Conservation (phyloP, 2,329 filamentous ascomycete species). For the Sporothrix mexicana region DNA sequence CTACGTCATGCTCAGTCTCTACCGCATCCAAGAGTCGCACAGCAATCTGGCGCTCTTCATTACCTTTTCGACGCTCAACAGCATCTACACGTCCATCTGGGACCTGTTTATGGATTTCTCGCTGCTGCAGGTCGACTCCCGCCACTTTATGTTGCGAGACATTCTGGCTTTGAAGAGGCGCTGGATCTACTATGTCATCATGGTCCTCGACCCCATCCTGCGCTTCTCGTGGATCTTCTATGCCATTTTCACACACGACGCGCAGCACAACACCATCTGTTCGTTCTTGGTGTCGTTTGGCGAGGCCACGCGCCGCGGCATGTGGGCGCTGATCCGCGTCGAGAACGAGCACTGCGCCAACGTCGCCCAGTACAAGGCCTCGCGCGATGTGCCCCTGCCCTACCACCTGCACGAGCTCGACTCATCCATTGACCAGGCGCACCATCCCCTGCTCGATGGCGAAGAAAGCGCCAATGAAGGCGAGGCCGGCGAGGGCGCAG, state of each 20-base stretch:
- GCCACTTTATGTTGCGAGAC: slow-evolving; percentile 72
- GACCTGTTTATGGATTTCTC: slow-evolving; percentile 97
- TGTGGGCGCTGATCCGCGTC: slow-evolving; percentile 92
- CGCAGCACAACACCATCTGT: slow-evolving; percentile 81
- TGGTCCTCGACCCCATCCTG: slow-evolving; percentile 80
- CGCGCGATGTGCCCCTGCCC: slow-evolving; percentile 82
- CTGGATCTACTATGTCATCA: slow-evolving; percentile 87
- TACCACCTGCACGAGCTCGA: slow-evolving; percentile 63
- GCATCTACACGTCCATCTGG: slow-evolving; percentile 86
- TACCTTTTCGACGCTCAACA: slow-evolving; percentile 79
- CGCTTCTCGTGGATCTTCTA: slow-evolving; percentile 97
- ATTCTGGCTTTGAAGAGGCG: slow-evolving; percentile 77
- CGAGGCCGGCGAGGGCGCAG: not conserved
- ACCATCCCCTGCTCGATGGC: slow-evolving; percentile 31
- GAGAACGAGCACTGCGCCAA: slow-evolving; percentile 98
- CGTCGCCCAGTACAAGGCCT: slow-evolving; percentile 87
- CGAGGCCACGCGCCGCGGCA: slow-evolving; percentile 82
- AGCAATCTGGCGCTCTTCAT: slow-evolving; percentile 74
- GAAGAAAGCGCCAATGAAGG: slow-evolving; percentile 22
- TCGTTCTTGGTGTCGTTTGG: slow-evolving; percentile 80
- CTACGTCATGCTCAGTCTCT: slow-evolving; percentile 79
- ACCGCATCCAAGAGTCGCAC: slow-evolving; percentile 70
- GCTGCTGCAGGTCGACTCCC: slow-evolving; percentile 76
- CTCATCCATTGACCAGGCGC: slow-evolving; percentile 23
- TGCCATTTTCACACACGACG: slow-evolving; percentile 77